Base-by-base conservation (phyloP, 2,329 filamentous ascomycete species). In the Monilinia polystroma region DNA sequence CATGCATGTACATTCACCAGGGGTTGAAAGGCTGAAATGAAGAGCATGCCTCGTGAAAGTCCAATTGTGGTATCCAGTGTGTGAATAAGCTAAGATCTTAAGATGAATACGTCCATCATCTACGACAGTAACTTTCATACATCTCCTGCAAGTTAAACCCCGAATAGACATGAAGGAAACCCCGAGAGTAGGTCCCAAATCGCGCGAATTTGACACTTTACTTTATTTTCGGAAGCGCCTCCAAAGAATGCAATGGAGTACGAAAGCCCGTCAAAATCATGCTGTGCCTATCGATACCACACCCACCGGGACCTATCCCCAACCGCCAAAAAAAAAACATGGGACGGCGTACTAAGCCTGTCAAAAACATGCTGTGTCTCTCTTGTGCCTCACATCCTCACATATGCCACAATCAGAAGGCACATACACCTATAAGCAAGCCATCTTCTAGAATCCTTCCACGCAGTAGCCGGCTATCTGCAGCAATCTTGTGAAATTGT, bases 401-500 rank as follows among this genome's bases (percentile, higher is more conserved):
- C 23, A 38, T 35, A 20, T 20, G n/a, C 49, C 41, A 58, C 23
- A 32, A 20, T 29, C 38, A 57, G 43, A 14, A 41, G n/a, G 38
- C 32, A 64, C 38, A 47, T 59, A 11, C 10, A 55, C 51, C 56
- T 32, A 18, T 32, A 29, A 47, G 29, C 41, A 58, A 58, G 6
- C 32, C 26, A 26, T 20, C 63, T 64, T 64, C 63, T 51, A 64
- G 63, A 64, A 58, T 16, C 52, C 53, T 64, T 64, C 53, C 32
- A 64, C 53, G 53, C 63, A 32, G 23, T 26, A 53, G 3, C 18
- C 51, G 43, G 63, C 53, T 51, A 26, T 56, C 43, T 49, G 57
- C 57, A 60, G 35, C 29, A 10, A 41, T 64, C n/a, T 64, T 23
- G 63, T 64, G 63, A 57, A 18, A 51, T 47, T 2, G 14, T 18